Conservation (phyloP, 2,329 filamentous ascomycete genomes). For the Stachybotrys chartarum region DNA sequence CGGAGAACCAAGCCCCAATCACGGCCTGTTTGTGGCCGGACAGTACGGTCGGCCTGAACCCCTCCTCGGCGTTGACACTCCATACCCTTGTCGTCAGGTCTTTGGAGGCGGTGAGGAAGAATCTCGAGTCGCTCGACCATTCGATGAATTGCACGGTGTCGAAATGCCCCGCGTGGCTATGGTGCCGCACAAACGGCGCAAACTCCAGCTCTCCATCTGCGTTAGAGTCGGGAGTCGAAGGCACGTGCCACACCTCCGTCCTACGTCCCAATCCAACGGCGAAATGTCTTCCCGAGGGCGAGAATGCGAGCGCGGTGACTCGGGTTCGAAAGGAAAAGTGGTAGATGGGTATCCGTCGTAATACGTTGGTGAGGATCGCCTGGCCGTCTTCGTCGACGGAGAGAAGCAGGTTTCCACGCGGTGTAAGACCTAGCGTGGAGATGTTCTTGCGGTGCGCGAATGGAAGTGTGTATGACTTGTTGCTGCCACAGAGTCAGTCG, state of each 20-base stretch:
- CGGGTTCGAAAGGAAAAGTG: conserved; percentile 90
- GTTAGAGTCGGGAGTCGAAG: conserved; percentile 76
- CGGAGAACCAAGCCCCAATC: conserved; percentile 93
- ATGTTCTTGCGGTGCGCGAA: conserved; percentile 96
- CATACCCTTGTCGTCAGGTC: conserved; percentile 92
- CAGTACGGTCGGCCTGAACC: conserved; percentile 82
- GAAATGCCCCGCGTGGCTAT: conserved; percentile 81
- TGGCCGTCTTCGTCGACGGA: conserved; percentile 91
- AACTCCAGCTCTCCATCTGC: conserved; percentile 82
- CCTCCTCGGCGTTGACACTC: conserved; percentile 82
- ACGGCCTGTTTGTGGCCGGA: conserved; percentile 88
- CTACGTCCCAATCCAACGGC: conserved; percentile 80
- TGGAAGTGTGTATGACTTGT: conserved; percentile 78
- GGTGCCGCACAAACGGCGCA: conserved; percentile 85
- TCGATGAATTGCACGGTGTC: conserved; percentile 80
- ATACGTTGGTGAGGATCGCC: conserved; percentile 87
- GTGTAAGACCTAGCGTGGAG: conserved; percentile 76
- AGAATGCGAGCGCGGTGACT: conserved; percentile 80
- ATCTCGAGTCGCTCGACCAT: conserved; percentile 94
- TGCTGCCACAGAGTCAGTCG: conserved; percentile 39
- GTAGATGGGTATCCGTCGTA: conserved; percentile 78
- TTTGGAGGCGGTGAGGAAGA: conserved; percentile 87
- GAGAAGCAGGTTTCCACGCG: conserved; percentile 84
- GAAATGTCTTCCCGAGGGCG: conserved; percentile 85
- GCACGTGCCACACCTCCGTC: conserved; percentile 94